Evolutionary conservation across 2,329 filamentous ascomycete species (phyloP).

Genomic region (Waltergamsia citrina): DNA sequence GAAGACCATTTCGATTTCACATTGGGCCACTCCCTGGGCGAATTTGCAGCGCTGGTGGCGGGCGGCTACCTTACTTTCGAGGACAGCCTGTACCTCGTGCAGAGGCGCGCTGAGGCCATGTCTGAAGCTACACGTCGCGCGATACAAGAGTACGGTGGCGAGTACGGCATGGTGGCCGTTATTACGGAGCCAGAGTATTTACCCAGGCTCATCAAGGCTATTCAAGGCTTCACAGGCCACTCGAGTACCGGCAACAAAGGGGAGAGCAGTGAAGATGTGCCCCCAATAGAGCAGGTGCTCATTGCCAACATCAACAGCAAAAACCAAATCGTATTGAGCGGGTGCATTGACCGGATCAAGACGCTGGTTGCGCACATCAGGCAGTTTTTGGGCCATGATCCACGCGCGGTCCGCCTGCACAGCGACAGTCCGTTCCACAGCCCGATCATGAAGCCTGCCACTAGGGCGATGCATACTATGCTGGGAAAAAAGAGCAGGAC

Average conservation of each 20-base stretch:
- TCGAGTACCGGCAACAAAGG: slow-evolving; percentile 54
- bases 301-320: slow-evolving; percentile 94
- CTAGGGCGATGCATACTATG: slow-evolving; percentile 60
- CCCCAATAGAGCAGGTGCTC: slow-evolving; percentile 75
- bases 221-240: slow-evolving; percentile 71
- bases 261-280: slow-evolving; percentile 57
- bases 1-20: slow-evolving; percentile 68
- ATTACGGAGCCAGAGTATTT: slow-evolving; percentile 80
- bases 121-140: slow-evolving; percentile 62
- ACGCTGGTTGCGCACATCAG: slow-evolving; percentile 75
- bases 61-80: slow-evolving; percentile 70
- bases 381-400: slow-evolving; percentile 87
- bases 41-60: slow-evolving; percentile 85
- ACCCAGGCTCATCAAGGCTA: slow-evolving; percentile 56
- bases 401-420: slow-evolving; percentile 76
- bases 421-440: slow-evolving; percentile 87
- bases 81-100: slow-evolving; percentile 70
- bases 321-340: slow-evolving; percentile 91
- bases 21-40: slow-evolving; percentile 83
- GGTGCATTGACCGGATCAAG: slow-evolving; percentile 73
- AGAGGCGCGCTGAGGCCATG: slow-evolving; percentile 75
- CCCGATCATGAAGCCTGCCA: slow-evolving; percentile 81
- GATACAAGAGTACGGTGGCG: slow-evolving; percentile 58
- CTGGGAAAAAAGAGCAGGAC: slow-evolving; percentile 50
- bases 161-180: slow-evolving; percentile 90